Conservation (phyloP, 1,284 basidiomycete genomes). For the Puccinia brachypodii region DNA sequence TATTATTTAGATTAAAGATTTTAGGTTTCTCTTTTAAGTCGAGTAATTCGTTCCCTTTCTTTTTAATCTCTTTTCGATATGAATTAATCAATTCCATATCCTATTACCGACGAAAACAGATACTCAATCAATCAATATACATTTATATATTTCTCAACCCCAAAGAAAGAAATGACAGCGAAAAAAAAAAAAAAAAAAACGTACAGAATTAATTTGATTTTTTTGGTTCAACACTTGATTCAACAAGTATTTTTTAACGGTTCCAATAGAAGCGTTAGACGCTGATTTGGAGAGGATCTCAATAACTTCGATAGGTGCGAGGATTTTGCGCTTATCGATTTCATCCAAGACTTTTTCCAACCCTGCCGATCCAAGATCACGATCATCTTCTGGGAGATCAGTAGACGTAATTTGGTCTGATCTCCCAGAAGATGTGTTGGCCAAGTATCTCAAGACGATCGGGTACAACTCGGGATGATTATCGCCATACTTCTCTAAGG, state of each 20-base stretch:
- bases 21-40: slow-evolving; percentile 74
- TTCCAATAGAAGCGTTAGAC: slow-evolving; percentile 77
- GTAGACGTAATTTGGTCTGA: not conserved
- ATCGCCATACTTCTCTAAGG: slow-evolving; percentile 72
- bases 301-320: slow-evolving; percentile 83
- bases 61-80: slow-evolving; percentile 79
- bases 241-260: slow-evolving; percentile 85
- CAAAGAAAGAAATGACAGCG: not conserved
- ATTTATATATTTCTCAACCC: slow-evolving; percentile 30
- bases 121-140: not conserved
- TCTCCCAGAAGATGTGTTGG: slow-evolving; percentile 68
- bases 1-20: slow-evolving; percentile 82
- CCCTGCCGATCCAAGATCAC: slow-evolving; percentile 62
- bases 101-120: slow-evolving; percentile 58
- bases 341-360: slow-evolving; percentile 64
- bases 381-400: not conserved
- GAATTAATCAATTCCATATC: slow-evolving; percentile 79
- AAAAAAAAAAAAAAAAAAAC: not conserved
- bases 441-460: slow-evolving; percentile 84
- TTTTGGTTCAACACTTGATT: slow-evolving; percentile 68
- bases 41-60: slow-evolving; percentile 76
- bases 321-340: slow-evolving; percentile 75
- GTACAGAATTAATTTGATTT: slow-evolving; percentile 74
- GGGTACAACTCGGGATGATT: slow-evolving; percentile 76
- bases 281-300: slow-evolving; percentile 81